Evolutionary conservation across 306 rosid species (phyloP), one percentile per base, ranked within the genome.

Genomic region (Parietaria judaica): DNA sequence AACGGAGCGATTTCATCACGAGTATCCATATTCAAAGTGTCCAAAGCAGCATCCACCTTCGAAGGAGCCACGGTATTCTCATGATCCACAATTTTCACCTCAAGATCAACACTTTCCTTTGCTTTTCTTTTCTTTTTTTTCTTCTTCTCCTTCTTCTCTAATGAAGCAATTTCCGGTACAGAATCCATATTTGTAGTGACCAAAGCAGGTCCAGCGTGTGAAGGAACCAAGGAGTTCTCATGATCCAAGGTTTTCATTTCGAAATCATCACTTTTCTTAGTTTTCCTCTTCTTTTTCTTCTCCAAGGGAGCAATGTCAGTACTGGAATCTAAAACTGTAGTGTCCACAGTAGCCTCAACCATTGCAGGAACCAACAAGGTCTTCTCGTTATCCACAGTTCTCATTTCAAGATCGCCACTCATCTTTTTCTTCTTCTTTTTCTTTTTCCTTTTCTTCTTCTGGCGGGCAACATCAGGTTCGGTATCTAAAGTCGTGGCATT

Each of bases 111-210:
- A 49, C 52, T 49, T 49, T 8, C 12, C 52, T 49, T 49, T 3
- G 14, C 4, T 8, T 49, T 49, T 9, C 8, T 49, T 8, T 49
- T 49, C 52, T 8, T 49, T 14, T 49, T 4, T 41, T 5, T 58
- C 16, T 36, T 58, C 49, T 51, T 57, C 51, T 10, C 51, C 13
- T 39, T 60, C 47, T 66, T 60, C 57, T 67, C 60, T 39, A 52
- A 7, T 49, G 14, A n/a, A 49, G 52, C 12, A 10, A 49, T n/a
- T 6, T 49, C 52, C 3, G 14, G 14, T 10, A 10, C 12, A n/a
- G 52, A n/a, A 49, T 49, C 52, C 12, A 49, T 6, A 9, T 14
- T 14, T 49, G 52, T 8, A 14, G n/a, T n/a, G n/a, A n/a, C 12
- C 12, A 6, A 7, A 6, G 52, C 52, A 7, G 6, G 12, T 31